phyloP scores from a whole-genome alignment of 345 rosid genomes.

The Eutrema japonicum region DNA sequence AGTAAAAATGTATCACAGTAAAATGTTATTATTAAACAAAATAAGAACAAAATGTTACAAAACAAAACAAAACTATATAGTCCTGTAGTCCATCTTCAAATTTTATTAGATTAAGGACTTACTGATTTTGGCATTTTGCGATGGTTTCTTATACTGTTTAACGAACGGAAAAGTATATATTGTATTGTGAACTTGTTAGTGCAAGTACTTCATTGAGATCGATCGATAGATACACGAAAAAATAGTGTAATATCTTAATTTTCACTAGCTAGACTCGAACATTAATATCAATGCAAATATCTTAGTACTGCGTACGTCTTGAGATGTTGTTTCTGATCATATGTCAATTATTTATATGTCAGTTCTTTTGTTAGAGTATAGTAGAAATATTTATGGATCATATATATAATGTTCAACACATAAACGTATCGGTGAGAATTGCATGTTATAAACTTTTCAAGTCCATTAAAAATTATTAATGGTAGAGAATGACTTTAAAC shows the following conservation, averaged over 20 bases:
- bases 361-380: not conserved
- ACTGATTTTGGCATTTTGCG: not conserved
- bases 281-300: not conserved
- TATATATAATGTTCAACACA: not conserved
- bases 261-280: not conserved
- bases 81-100: not conserved
- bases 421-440: not conserved
- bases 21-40: no score
- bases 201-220: slow-evolving; percentile 5
- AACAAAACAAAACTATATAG: not conserved
- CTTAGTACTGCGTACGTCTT: slow-evolving; percentile 3
- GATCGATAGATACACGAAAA: slow-evolving; percentile 4
- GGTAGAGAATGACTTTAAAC: not conserved
- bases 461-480: not conserved
- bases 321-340: slow-evolving; percentile 15
- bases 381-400: slow-evolving; percentile 4
- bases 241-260: slow-evolving; percentile 1
- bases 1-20: slow-evolving; percentile 3
- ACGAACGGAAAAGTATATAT: not conserved
- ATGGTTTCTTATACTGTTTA: not conserved
- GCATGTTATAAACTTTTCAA: not conserved
- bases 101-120: not conserved
- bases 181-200: not conserved
- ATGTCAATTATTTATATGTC: slow-evolving; percentile 5
- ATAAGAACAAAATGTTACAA: slow-evolving; percentile 5